These are phyloP conservation scores for Hibiscus tridactylites DNA, from an alignment of 345 rosid genomes.

Conservation along the genomic window DNA sequence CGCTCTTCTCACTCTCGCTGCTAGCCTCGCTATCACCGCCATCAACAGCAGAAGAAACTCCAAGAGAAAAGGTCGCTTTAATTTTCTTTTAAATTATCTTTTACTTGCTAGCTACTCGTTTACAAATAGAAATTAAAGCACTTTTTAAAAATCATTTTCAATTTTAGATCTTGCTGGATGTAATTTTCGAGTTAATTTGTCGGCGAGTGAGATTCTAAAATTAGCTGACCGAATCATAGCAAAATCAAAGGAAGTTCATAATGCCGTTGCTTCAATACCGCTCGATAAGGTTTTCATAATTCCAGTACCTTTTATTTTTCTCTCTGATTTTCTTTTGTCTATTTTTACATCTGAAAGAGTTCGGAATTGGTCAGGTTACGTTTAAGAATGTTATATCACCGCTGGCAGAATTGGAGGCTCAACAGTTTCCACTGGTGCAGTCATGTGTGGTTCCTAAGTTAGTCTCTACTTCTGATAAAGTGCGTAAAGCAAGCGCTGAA, in stretches of 20 bases:
- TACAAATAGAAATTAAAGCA: not conserved
- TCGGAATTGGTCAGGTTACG: conserved; percentile 36
- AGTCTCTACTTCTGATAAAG: conserved; percentile 48
- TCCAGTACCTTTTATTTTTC: not conserved
- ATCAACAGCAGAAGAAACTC: conserved; percentile 42
- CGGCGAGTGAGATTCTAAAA: conserved; percentile 63
- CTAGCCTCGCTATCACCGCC: conserved; percentile 57
- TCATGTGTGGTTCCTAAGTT: conserved; percentile 70
- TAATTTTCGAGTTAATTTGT: conserved; percentile 49
- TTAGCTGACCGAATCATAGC: conserved; percentile 54
- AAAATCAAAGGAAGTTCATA: conserved; percentile 64
- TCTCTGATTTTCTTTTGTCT: not conserved
- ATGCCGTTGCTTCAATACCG: conserved; percentile 67
- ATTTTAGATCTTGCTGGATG: conserved; percentile 65
- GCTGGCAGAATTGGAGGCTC: conserved; percentile 67
- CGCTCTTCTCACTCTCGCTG: conserved; percentile 58
- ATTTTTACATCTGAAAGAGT: not conserved
- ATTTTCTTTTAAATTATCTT: not conserved
- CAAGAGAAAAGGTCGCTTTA: conserved; percentile 44
- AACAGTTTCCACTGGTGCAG: conserved; percentile 60
- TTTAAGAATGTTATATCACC: conserved; percentile 66
- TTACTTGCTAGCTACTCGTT: not conserved
- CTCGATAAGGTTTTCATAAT: conserved; percentile 53
- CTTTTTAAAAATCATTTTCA: not conserved
- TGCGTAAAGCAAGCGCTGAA: conserved; percentile 70